Base-by-base conservation (phyloP, 106 monocot species). In the Dioscorea alata region DNA sequence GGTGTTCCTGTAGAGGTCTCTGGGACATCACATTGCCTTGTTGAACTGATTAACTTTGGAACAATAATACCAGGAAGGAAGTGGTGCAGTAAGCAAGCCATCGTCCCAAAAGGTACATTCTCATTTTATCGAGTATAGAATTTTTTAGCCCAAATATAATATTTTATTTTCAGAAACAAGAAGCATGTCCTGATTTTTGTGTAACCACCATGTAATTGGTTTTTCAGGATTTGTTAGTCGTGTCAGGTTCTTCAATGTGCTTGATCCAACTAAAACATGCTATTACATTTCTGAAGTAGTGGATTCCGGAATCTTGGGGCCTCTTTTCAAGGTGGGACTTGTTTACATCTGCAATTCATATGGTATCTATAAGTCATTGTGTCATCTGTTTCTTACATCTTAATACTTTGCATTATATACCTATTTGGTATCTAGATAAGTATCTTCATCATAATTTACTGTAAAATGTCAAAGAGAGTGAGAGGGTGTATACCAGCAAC, bases 231-330 rank as follows among this genome's bases (percentile, higher is more conserved):
- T 85, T 72, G 89, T 58, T 81, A 97, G 89, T 66, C 83, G 87
- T 60, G 85, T 85, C 23, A 67, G 32, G 67, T 97, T 79, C 63
- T 60, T 70, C 18, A 83, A 72, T 67, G 73, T 90, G 61, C 74
- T 87, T 19, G 75, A 97, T 81, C 92, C 87, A 61, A 74, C 79
- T 49, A 73, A 56, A 33, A 78, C 48, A 17, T 89, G 89, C 61
- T 79, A 34, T 63, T 97, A 97, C 64, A 85, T 97, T 65, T 97
- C 89, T 21, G 97, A 92, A 87, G 76, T 97, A 48, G 49, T 92
- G 13, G 92, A 92, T 87, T 83, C 70, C 70, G 97, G 92, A 60
- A 20, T 86, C 23, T 60, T 89, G 53, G 92, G 92, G 22, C 97
- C 97, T 74, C 61, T 92, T 24, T 97, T 92, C 74, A 97, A 86